Base-by-base conservation (phyloP, 2,329 filamentous ascomycete genomes). In the Trichophyton simii region DNA sequence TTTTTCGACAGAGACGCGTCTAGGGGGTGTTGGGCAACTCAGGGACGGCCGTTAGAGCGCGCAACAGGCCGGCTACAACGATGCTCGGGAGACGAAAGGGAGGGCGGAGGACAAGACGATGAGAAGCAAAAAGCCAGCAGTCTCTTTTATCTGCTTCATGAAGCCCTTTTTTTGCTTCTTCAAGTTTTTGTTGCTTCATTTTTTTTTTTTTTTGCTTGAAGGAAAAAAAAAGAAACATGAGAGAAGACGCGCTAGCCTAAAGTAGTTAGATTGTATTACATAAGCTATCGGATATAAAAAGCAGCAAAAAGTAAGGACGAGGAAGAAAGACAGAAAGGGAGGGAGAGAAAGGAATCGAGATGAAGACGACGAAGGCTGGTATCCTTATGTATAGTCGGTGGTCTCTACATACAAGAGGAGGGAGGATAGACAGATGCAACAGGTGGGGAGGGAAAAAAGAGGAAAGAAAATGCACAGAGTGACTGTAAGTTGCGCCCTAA, bases 211-310 rank as follows among this genome's bases (percentile, higher is more conserved):
- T 36, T 38, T 38, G 20, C 36, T 38, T 38, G 55, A 31, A 28
- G 31, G 38, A 58, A 42, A 58, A 44, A 57, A 58, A 58, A 58
- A 44, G 34, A 25, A 58, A 58, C 18, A 58, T 42, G 55, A 25
- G 8, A 15, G 2, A 3, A 9, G 55, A 7, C n/a, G 18, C 31
- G 55, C 28, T 54, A 48, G 18, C 44, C 44, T 22, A 25, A 48
- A 11, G 25, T 2, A n/a, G 22, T 54, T 54, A 54, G 50, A 13
- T 8, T 2, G 15, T 1, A 28, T 54, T 54, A 54, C 28, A 25
- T 54, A 54, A 54, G 15, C 22, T 28, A 28, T 54, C 41, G 34
- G 11, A 28, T 54, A 25, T 31, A 34, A 54, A 25, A 54, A 54
- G 48, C 8, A 31, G 15, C 5, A 15, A 54, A n/a, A 34, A 28